Conservation (phyloP, 495 filamentous ascomycete genomes). For the Aspergillus indologenus region DNA sequence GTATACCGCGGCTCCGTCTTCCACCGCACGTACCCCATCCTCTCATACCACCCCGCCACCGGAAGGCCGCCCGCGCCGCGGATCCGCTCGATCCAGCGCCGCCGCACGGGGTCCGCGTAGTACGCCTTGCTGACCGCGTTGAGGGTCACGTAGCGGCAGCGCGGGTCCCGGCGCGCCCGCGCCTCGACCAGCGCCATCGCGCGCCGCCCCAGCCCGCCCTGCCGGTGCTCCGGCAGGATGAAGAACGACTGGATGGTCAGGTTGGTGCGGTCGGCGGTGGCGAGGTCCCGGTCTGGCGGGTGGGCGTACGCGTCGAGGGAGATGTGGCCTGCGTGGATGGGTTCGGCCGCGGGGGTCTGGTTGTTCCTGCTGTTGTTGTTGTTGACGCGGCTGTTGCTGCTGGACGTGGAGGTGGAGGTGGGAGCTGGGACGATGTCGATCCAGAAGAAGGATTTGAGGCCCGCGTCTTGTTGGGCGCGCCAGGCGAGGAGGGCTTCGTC, state of each 20-base stretch:
- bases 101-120: conserved; percentile 5
- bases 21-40: conserved; percentile 22
- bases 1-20: conserved; percentile 16
- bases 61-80: conserved; percentile 1
- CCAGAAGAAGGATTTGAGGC: conserved; percentile 28
- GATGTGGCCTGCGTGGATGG: conserved; percentile 24
- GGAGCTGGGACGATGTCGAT: conserved; percentile 20
- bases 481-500: conserved; percentile 13
- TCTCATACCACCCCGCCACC: conserved; percentile 17
- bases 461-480: conserved; percentile 18
- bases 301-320: conserved; percentile 26
- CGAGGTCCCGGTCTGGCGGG: conserved; percentile 19
- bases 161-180: conserved; percentile 16
- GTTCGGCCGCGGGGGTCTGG: too few relatives aligned
- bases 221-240: conserved; percentile 21
- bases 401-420: conserved; percentile 1
- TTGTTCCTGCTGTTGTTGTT: too few relatives aligned
- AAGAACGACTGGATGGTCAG: conserved; percentile 27
- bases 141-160: conserved; percentile 22
- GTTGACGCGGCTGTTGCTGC: not conserved
- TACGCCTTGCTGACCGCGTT: conserved; percentile 16
- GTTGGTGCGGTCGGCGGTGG: conserved; percentile 16
- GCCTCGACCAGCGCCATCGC: conserved; percentile 23
- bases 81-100: not conserved
- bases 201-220: conserved; percentile 16